phyloP scores from a whole-genome alignment of 2,329 filamentous ascomycete genomes.

The Colletotrichum sidae region DNA sequence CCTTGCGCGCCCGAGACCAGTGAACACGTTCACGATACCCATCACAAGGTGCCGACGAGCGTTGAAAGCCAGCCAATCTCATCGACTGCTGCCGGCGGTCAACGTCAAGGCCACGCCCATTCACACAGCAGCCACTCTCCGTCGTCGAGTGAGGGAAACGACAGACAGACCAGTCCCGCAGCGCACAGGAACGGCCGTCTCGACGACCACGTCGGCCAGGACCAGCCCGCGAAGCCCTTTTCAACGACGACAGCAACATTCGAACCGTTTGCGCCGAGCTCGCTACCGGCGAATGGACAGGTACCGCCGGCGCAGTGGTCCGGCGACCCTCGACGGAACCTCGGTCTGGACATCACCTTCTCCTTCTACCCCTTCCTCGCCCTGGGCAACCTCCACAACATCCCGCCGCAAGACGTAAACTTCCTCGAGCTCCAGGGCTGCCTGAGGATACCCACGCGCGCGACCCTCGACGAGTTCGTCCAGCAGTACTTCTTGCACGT shows the following conservation, averaged over 20 bases:
- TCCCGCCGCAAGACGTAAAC: slow-evolving; percentile 58
- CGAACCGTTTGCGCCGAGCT: not conserved
- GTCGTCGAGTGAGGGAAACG: not conserved
- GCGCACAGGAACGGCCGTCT: not conserved
- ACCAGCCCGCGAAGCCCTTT: not conserved
- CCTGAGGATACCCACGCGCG: slow-evolving; percentile 55
- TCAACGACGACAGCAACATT: slow-evolving; percentile 26
- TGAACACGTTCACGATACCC: slow-evolving; percentile 42
- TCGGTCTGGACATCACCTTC: slow-evolving; percentile 52
- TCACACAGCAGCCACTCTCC: not conserved
- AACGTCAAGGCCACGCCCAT: slow-evolving; percentile 2
- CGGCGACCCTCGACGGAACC: slow-evolving; percentile 43
- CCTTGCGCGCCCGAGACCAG: slow-evolving; percentile 43
- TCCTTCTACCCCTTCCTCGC: slow-evolving; percentile 57
- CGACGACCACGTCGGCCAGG: slow-evolving; percentile 9
- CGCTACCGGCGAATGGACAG: slow-evolving; percentile 1
- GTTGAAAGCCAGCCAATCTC: slow-evolving; percentile 41
- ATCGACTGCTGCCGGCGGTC: not conserved
- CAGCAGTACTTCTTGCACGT: slow-evolving; percentile 60
- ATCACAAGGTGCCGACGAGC: slow-evolving; percentile 45
- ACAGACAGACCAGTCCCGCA: slow-evolving; percentile 11
- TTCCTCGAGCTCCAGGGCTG: slow-evolving; percentile 60
- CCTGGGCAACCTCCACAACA: slow-evolving; percentile 47
- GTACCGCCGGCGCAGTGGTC: slow-evolving; percentile 37
- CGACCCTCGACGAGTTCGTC: slow-evolving; percentile 59